Base-by-base conservation (phyloP, 2,329 filamentous ascomycete genomes). In the Stemphylium vesicarium region DNA sequence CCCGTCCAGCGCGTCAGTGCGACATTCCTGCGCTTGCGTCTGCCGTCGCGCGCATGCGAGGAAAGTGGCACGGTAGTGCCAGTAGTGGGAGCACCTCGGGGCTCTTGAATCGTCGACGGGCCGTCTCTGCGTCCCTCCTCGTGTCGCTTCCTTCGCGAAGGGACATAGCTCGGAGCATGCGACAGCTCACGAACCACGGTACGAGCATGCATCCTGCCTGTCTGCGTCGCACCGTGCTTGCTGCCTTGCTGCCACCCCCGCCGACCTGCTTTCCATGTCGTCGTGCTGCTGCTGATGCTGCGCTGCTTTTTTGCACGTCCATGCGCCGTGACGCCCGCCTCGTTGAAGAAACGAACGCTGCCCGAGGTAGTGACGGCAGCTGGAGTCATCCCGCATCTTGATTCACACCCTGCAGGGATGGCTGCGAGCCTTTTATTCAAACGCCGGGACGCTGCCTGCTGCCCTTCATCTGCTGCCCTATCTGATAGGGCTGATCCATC, bases 401-500 rank as follows among this genome's bases (percentile, higher is more conserved):
- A 65, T 46, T 57, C 49, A 40, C 46, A 29, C 40, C 11, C 39
- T 4, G 37, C 43, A 53, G 37, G 22, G 31, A 32, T 33, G 32
- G 11, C 13, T 35, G 38, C 22, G 37, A 39, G 22, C 39, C 43
- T 18, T 38, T 26, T 24, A 20, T 59, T 64, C 63, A 59, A 50
- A 59, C 45, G 20, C 66, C 60, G 55, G 58, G 51, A 37, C 5
- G 20, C 36, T 15, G 26, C 42, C 33, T 36, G 57, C 39, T 42
- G 47, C 29, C 48, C 37, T 50, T 45, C 52, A 48, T 61, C 57
- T 60, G 61, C 62, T 61, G 60, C 59, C 60, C 58, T 66, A 57
- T 55, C 60, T 62, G 60, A 66, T 71, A 72, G 70, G 69, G 67
- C 71, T 73, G 69, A 62, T 65, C 33, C 15, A 64, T 62, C 61